Conservation (phyloP, 768 basidiomycete genomes). For the Lactifluus subvellereus region DNA sequence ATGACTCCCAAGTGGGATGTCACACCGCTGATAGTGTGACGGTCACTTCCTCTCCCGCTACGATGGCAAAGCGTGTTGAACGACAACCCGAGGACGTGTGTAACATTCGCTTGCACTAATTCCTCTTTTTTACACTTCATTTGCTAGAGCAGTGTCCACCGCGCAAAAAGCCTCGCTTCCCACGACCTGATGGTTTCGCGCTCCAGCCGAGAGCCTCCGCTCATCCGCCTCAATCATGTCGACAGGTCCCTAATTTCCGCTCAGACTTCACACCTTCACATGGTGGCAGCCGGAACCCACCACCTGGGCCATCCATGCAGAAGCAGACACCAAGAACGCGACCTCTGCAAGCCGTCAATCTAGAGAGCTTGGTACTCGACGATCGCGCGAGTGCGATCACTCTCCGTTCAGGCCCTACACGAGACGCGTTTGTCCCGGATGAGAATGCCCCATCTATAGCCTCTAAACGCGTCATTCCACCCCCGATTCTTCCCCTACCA, state of each 20-base stretch:
- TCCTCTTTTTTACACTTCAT: too few relatives aligned
- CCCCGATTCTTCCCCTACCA: background rate
- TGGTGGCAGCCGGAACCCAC: background rate
- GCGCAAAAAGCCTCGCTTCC: background rate
- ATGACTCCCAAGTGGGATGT: background rate
- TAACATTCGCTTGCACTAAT: background rate
- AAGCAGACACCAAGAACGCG: background rate
- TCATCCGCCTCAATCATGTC: background rate
- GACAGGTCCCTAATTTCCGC: background rate
- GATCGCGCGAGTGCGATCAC: background rate
- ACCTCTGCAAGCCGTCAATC: background rate
- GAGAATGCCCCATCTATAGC: background rate
- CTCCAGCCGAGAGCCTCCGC: background rate
- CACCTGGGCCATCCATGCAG: background rate
- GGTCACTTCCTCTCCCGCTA: background rate
- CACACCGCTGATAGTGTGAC: background rate
- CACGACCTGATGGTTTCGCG: background rate
- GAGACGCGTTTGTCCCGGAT: background rate
- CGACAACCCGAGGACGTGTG: background rate
- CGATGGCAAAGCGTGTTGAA: background rate
- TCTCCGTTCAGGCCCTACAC: background rate
- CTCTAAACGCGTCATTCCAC: background rate
- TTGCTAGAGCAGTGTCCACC: background rate
- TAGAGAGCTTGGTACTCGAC: background rate
- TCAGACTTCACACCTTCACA: slow-evolving; percentile 2